A percentile compares a stretch with the other conserved stretches of the same genome.
These are phyloP conservation scores for Fusarium udum DNA, from an alignment of 2,329 filamentous ascomycete species.

Conservation along the genomic window DNA sequence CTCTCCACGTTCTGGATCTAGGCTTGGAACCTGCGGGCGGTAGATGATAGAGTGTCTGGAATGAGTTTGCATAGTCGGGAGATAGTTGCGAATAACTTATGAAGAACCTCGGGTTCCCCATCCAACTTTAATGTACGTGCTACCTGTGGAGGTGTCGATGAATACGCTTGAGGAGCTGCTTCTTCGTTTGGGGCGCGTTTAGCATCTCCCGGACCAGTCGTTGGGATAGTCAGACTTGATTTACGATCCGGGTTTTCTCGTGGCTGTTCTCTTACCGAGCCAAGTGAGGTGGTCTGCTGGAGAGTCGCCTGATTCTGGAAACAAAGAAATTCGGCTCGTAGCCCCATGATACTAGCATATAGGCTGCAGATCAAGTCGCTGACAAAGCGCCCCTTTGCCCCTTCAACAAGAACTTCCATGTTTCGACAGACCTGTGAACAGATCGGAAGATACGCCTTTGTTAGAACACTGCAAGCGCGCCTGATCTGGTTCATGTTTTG, in stretches of 20 bases:
- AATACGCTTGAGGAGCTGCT: background rate
- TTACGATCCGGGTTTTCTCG: fast-evolving
- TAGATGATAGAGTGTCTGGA: background rate
- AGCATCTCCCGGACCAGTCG: background rate
- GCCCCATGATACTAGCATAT: background rate
- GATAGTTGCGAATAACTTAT: background rate
- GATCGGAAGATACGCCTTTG: background rate
- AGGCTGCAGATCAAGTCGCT: background rate
- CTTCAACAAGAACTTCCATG: background rate
- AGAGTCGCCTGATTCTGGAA: background rate
- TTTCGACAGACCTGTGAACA: background rate
- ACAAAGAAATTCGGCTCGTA: background rate
- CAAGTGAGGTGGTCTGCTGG: background rate
- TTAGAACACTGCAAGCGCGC: background rate
- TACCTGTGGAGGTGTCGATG: background rate
- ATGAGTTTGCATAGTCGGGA: background rate
- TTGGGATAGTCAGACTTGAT: background rate
- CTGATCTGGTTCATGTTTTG: background rate
- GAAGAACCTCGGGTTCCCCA: background rate
- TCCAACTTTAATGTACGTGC: background rate
- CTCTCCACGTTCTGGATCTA: background rate
- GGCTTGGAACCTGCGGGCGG: background rate
- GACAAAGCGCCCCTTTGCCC: background rate
- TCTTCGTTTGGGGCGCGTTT: background rate
- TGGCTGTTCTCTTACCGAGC: fast-evolving